phyloP scores from a whole-genome alignment of 2,329 filamentous ascomycete species.

The Aspergillus felis region DNA sequence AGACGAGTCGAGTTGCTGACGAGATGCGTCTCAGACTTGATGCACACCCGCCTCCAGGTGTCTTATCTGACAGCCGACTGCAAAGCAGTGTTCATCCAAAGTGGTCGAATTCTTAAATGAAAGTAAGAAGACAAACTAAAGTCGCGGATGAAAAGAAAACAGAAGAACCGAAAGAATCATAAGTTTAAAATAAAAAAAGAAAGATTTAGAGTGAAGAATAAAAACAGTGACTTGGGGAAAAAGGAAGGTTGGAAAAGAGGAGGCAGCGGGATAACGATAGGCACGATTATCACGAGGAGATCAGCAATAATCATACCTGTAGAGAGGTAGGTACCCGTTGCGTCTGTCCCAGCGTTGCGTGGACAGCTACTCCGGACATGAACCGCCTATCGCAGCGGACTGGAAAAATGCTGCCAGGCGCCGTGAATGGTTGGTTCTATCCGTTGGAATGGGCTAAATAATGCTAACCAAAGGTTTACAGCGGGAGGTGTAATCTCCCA shows the following conservation, averaged over 20 bases:
- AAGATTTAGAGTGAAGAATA: background rate
- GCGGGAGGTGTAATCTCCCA: background rate
- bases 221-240: background rate
- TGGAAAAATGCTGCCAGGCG: background rate
- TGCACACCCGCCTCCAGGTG: background rate
- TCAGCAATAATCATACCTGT: background rate
- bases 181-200: background rate
- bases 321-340: too few species aligned
- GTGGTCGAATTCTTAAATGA: background rate
- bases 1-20: background rate
- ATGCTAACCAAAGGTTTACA: background rate
- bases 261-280: background rate
- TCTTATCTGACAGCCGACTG: background rate
- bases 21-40: background rate
- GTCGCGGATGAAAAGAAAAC: background rate
- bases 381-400: background rate
- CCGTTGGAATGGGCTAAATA: background rate
- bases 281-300: background rate
- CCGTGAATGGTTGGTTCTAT: background rate
- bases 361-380: too few species aligned
- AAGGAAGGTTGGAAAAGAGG: background rate
- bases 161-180: background rate
- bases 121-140: background rate
- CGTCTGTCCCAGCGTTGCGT: too few species aligned
- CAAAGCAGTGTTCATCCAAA: too few species aligned